Conservation (phyloP, 2,329 filamentous ascomycete species). For the Hypoxylon rubiginosum region DNA sequence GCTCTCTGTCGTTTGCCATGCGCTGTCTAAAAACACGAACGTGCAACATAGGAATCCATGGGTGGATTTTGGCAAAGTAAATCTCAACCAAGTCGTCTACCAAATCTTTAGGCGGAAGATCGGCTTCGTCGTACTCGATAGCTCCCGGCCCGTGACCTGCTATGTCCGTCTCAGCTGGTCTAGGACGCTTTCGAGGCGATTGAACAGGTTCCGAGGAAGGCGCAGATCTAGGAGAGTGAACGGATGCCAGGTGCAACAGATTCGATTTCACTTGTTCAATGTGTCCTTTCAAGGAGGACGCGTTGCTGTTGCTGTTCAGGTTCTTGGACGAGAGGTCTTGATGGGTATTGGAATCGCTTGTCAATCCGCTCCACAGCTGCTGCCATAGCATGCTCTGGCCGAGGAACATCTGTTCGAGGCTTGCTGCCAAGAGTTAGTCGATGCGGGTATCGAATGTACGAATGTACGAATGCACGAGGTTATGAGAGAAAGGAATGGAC, state of each 20-base stretch:
- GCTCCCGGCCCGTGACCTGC: neutral
- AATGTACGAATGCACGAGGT: neutral
- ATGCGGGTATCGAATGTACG: neutral
- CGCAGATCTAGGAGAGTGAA: neutral
- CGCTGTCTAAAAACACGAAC: constrained; percentile 49
- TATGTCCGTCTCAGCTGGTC: neutral
- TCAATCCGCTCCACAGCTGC: constrained; percentile 48
- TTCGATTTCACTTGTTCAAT: constrained; percentile 43
- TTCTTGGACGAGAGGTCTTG: constrained; percentile 2
- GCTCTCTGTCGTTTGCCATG: constrained; percentile 44
- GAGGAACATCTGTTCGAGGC: constrained; percentile 57
- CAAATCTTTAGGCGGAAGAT: constrained; percentile 51
- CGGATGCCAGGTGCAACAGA: constrained; percentile 31
- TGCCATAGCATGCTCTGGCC: constrained; percentile 55
- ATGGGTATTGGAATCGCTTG: neutral
- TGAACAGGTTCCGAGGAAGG: neutral
- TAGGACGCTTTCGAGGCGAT: neutral
- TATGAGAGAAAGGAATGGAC: neutral
- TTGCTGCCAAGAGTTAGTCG: constrained; percentile 32
- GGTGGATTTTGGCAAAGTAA: constrained; percentile 57
- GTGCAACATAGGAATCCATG: constrained; percentile 57
- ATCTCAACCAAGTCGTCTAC: constrained; percentile 53
- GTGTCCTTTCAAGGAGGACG: constrained; percentile 37
- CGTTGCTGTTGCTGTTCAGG: constrained; percentile 1
- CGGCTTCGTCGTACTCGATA: constrained; percentile 19